A percentile compares a stretch with the other conserved stretches of the same genome.
phyloP scores from a whole-genome alignment of 164 flowering plant genomes.

The Amborella trichopoda region DNA sequence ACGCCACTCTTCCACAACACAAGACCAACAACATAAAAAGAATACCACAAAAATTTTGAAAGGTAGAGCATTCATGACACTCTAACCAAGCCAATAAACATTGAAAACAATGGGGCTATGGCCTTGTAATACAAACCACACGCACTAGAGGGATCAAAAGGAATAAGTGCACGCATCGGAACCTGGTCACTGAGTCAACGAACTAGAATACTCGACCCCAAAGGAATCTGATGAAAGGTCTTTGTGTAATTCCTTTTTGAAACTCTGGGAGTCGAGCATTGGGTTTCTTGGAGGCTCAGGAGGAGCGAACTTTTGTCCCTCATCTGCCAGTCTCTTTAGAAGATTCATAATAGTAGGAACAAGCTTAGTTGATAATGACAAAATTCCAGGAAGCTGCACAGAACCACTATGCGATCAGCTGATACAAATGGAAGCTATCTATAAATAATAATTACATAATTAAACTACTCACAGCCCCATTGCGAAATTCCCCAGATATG shows the following conservation, averaged over 20 bases:
- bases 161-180: too few species aligned
- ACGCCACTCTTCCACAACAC: too few species aligned
- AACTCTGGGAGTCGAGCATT: constrained; percentile 20
- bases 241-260: constrained; percentile 15
- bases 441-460: too few species aligned
- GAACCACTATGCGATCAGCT: too few species aligned
- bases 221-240: constrained; percentile 24
- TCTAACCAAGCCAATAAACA: too few species aligned
- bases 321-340: constrained; percentile 63
- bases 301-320: constrained; percentile 43
- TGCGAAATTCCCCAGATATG: constrained; percentile 64
- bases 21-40: too few species aligned
- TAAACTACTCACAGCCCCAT: constrained; percentile 84
- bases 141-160: too few species aligned
- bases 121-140: too few species aligned
- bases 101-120: too few species aligned
- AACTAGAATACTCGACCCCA: constrained; percentile 40
- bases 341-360: constrained; percentile 86
- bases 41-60: too few species aligned
- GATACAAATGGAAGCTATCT: too few species aligned
- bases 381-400: constrained; percentile 80
- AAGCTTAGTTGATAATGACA: constrained; percentile 69
- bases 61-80: too few species aligned
- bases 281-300: constrained; percentile 37
- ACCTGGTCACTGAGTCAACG: constrained; percentile 31